A percentile compares a stretch with the other conserved stretches of the same genome.
phyloP scores from a whole-genome alignment of 768 basidiomycete species.

The Daedaleopsis sinensis region DNA sequence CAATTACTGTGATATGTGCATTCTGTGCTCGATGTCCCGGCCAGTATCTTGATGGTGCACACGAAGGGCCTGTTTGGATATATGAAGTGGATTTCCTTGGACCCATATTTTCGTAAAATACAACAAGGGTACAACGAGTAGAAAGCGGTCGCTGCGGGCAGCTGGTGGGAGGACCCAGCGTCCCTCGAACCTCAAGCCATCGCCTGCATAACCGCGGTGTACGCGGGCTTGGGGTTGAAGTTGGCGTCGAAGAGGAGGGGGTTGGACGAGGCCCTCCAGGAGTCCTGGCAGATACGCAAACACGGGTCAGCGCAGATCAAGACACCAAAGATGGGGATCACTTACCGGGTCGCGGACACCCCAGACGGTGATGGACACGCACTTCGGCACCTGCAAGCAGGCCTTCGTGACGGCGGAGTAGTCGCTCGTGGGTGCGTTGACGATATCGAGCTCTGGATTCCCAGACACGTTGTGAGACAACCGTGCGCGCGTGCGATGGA shows the following conservation, averaged over 20 bases:
- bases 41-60: neutral
- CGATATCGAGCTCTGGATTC: constrained; percentile 28
- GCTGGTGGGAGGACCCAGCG: neutral
- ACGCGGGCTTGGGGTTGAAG: constrained; percentile 48
- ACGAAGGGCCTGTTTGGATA: neutral
- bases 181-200: constrained; percentile 16
- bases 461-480: neutral
- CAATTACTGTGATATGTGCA: too few relatives aligned
- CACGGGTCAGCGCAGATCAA: neutral
- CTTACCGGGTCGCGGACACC: constrained; percentile 48
- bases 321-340: neutral
- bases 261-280: constrained; percentile 46
- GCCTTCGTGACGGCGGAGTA: constrained; percentile 49
- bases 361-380: constrained; percentile 54
- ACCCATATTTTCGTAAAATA: neutral
- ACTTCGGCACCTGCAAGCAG: constrained; percentile 43
- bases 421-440: constrained; percentile 39
- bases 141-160: neutral
- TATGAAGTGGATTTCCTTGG: neutral
- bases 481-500: neutral
- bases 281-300: constrained; percentile 35
- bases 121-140: neutral
- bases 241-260: constrained; percentile 51
- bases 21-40: neutral
- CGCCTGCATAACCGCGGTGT: constrained; percentile 33